phyloP scores from a whole-genome alignment of 352 stramenopile genomes.

The Labyrinthula sp. region DNA sequence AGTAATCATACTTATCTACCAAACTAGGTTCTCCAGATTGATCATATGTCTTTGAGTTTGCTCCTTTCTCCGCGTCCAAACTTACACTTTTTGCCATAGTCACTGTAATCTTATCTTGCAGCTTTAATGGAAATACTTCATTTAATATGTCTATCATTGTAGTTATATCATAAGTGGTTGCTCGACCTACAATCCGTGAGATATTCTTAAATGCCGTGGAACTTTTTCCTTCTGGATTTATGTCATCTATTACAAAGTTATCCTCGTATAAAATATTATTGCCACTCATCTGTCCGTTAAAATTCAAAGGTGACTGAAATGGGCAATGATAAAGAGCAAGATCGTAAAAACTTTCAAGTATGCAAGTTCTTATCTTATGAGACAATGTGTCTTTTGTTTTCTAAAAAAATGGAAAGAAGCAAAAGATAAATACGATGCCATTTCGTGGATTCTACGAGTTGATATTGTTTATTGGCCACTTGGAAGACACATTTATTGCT shows the following conservation, averaged over 20 bases:
- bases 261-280: not conserved
- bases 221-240: constrained; percentile 90
- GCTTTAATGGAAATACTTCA: constrained; percentile 77
- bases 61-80: constrained; percentile 79
- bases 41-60: constrained; percentile 69
- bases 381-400: too few relatives aligned
- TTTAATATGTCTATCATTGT: constrained; percentile 90
- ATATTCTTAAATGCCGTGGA: constrained; percentile 44
- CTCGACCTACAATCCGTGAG: constrained; percentile 79
- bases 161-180: constrained; percentile 88
- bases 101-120: constrained; percentile 78
- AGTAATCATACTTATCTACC: constrained; percentile 92
- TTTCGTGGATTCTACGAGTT: too few relatives aligned
- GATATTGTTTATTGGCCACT: too few relatives aligned
- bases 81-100: constrained; percentile 81
- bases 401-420: too few relatives aligned
- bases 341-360: too few relatives aligned
- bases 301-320: too few relatives aligned
- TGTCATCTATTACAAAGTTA: constrained; percentile 30
- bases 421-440: too few relatives aligned
- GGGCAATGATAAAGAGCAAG: too few relatives aligned
- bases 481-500: too few relatives aligned
- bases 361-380: too few relatives aligned
- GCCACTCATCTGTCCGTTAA: not conserved
- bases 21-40: constrained; percentile 67